Evolutionary conservation across 2,329 filamentous ascomycete genomes (phyloP).

Genomic region (Phaeosphaeriaceae sp.): DNA sequence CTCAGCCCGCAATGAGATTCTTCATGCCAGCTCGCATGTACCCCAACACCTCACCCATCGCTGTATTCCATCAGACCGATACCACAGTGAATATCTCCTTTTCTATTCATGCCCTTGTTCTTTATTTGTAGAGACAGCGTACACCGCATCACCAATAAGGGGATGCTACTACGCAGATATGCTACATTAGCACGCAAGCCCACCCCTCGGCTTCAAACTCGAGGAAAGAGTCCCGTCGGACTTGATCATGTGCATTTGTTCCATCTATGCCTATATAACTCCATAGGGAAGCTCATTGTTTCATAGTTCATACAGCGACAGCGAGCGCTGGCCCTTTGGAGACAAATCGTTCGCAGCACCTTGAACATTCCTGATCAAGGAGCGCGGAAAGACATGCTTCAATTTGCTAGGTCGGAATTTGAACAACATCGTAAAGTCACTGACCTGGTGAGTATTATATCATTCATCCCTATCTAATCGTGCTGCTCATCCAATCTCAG

Average conservation of each 20-base stretch:
- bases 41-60: constrained; percentile 9
- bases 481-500: constrained; percentile 31
- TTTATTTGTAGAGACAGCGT: neutral
- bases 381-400: constrained; percentile 51
- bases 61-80: constrained; percentile 1
- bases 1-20: neutral
- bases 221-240: constrained; percentile 40
- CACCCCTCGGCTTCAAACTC: constrained; percentile 36
- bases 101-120: neutral
- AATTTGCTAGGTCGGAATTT: constrained; percentile 58
- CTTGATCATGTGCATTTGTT: constrained; percentile 37
- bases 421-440: constrained; percentile 54
- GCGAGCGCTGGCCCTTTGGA: constrained; percentile 55
- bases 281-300: constrained; percentile 10
- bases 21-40: constrained; percentile 31
- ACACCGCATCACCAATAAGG: constrained; percentile 4
- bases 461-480: too few relatives aligned
- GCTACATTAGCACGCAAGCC: constrained; percentile 40
- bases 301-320: constrained; percentile 58
- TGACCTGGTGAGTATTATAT: constrained; percentile 50
- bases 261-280: neutral
- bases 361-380: constrained; percentile 38
- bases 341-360: constrained; percentile 54
- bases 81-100: neutral
- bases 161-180: constrained; percentile 44